Base-by-base conservation (phyloP, 2,329 filamentous ascomycete genomes). In the Xylariomycetidae sp. region DNA sequence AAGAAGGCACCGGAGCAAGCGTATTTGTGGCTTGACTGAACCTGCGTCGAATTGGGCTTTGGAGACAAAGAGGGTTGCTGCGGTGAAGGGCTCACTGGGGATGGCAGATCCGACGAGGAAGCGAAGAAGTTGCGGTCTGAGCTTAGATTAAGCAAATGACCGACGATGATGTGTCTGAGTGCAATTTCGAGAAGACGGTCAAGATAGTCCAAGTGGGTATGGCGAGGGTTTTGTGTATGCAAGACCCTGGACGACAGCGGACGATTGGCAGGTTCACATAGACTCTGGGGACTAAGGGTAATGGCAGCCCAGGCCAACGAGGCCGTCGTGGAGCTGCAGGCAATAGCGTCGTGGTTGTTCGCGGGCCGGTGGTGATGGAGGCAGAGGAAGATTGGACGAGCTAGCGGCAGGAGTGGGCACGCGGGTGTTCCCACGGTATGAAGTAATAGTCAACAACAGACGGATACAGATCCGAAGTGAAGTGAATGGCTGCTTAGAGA, bases 61-160 rank as follows among this genome's bases (percentile, higher is more conserved):
- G 20, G n/a, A 23, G n/a, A 23, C 20, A 23, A 23, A 23, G 8
- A 23, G 20, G n/a, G 8, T 23, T 23, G 10, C 16, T 25, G 22
- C 14, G 17, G 14, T 34, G 30, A 32, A 31, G 19, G 17, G 31
- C 30, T 16, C 34, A 35, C 40, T 38, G 29, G 33, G 18, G 29
- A 23, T 35, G 40, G 38, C 34, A 46, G 28, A 38, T 22, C 27
- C 25, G 25, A 22, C 30, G 25, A 25, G 34, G 23, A 37, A 15
- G 22, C 27, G 36, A 41, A 15, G 33, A 44, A 47, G 41, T 45
- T 47, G 44, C 44, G 44, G 44, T 47, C 44, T 47, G 42, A 27
- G 20, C 10, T 31, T n/a, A n/a, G n/a, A n/a, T n/a, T n/a, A n/a
- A n/a, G n/a, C n/a, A n/a, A n/a, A n/a, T n/a, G n/a, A n/a, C n/a